A percentile compares a stretch with the other conserved stretches of the same genome.
These are phyloP conservation scores for Kingdonia uniflora DNA, from an alignment of 164 flowering plant genomes.

Conservation along the genomic window DNA sequence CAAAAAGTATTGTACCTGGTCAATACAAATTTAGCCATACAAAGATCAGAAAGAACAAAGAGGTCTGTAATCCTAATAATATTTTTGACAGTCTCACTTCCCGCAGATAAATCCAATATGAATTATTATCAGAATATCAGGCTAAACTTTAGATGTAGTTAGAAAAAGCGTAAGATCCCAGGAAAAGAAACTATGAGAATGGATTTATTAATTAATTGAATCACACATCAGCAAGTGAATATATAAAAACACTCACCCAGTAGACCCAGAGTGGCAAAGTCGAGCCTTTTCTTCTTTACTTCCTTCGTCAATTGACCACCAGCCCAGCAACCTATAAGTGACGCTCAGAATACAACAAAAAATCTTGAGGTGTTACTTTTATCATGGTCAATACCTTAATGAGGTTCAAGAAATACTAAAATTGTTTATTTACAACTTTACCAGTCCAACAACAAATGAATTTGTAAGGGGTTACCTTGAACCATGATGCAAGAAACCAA, in stretches of 20 bases:
- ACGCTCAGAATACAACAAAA: neutral
- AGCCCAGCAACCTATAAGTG: slow-evolving; percentile 59
- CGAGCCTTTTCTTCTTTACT: slow-evolving; percentile 83
- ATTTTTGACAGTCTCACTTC: too few species aligned
- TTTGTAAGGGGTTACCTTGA: slow-evolving; percentile 46
- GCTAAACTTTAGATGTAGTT: too few species aligned
- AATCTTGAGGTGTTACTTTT: neutral
- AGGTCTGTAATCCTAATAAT: too few species aligned
- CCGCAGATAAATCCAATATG: too few species aligned
- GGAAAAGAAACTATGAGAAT: neutral
- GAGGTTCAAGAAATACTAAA: neutral
- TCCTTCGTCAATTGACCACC: slow-evolving; percentile 99
- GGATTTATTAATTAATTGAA: too few species aligned
- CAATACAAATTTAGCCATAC: slow-evolving; percentile 1
- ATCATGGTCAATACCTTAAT: neutral
- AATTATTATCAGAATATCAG: too few species aligned
- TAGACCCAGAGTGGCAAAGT: slow-evolving; percentile 37
- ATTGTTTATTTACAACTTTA: neutral
- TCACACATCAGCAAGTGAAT: neutral
- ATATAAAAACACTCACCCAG: slow-evolving; percentile 42
- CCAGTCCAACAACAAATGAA: neutral
- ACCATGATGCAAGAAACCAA: slow-evolving; percentile 77
- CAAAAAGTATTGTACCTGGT: slow-evolving; percentile 60
- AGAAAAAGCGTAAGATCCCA: too few species aligned
- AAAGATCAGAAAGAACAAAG: slow-evolving; percentile 2